Conservation (phyloP, 768 basidiomycete genomes). For the Lactarius hatsudake region DNA sequence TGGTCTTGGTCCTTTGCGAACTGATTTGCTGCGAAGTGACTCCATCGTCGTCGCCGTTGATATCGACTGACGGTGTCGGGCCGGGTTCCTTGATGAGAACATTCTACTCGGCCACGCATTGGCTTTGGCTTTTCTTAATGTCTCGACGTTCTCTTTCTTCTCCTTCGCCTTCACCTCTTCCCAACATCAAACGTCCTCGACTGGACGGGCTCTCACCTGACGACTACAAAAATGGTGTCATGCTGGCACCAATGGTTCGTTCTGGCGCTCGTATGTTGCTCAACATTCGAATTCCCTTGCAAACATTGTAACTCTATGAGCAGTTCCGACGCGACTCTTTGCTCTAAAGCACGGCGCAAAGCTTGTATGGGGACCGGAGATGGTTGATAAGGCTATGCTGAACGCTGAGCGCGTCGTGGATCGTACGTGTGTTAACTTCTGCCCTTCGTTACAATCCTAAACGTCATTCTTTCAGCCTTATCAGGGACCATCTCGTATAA, state of each 20-base stretch:
- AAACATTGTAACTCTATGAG: constrained; percentile 12
- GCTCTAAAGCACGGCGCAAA: constrained; percentile 91
- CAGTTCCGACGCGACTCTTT: constrained; percentile 83
- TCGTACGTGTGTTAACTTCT: constrained; percentile 49
- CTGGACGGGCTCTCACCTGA: constrained; percentile 50
- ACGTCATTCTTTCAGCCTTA: constrained; percentile 48
- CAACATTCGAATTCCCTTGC: not conserved
- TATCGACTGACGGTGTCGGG: not conserved
- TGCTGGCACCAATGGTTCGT: constrained; percentile 98
- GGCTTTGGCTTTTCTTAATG: constrained; percentile 5
- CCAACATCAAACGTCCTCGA: constrained; percentile 22
- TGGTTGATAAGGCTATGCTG: constrained; percentile 93
- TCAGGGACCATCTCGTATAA: constrained; percentile 88
- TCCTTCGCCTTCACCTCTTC: constrained; percentile 21
- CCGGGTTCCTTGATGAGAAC: not conserved
- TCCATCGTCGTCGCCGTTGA: constrained; percentile 31
- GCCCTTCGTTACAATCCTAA: not conserved
- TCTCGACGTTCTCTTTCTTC: constrained; percentile 26
- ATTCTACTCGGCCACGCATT: not conserved
- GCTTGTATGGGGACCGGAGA: constrained; percentile 95
- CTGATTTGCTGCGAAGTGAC: constrained; percentile 34
- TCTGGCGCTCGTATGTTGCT: constrained; percentile 74
- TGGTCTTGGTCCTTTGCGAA: constrained; percentile 21
- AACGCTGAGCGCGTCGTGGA: constrained; percentile 81
- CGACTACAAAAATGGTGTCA: constrained; percentile 84